These are phyloP conservation scores for Populus alba DNA, from an alignment of 345 rosid species.

Conservation along the genomic window DNA sequence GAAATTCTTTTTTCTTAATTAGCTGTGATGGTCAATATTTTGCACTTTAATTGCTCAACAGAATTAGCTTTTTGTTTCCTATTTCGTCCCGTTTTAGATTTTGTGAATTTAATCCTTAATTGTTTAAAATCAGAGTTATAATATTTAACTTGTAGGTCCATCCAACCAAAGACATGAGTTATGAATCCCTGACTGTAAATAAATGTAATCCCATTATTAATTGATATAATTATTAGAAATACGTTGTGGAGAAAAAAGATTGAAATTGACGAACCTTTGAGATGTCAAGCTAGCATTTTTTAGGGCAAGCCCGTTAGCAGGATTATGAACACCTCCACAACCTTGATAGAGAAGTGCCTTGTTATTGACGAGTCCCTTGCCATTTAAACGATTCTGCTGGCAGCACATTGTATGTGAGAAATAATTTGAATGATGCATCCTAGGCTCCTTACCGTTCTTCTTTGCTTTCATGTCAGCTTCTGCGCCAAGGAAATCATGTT, in stretches of 20 bases:
- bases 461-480: constrained; percentile 30
- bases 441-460: constrained; percentile 8
- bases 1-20: background rate
- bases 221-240: background rate
- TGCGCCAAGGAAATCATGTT: constrained; percentile 14
- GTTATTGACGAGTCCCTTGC: background rate
- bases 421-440: background rate
- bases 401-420: background rate
- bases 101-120: no score
- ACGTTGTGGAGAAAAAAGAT: background rate
- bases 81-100: no score
- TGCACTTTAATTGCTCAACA: background rate
- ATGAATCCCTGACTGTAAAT: no score
- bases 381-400: constrained; percentile 19
- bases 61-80: background rate
- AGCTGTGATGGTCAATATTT: no score
- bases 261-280: constrained; percentile 12
- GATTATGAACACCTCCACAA: background rate
- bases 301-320: constrained; percentile 9
- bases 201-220: no score
- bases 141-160: no score
- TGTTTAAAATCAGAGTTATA: no score
- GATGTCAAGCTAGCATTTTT: background rate
- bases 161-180: no score
- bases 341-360: constrained; percentile 8